phyloP scores from a whole-genome alignment of 2,329 filamentous ascomycete genomes.

The Torrubiella hemipterigena region DNA sequence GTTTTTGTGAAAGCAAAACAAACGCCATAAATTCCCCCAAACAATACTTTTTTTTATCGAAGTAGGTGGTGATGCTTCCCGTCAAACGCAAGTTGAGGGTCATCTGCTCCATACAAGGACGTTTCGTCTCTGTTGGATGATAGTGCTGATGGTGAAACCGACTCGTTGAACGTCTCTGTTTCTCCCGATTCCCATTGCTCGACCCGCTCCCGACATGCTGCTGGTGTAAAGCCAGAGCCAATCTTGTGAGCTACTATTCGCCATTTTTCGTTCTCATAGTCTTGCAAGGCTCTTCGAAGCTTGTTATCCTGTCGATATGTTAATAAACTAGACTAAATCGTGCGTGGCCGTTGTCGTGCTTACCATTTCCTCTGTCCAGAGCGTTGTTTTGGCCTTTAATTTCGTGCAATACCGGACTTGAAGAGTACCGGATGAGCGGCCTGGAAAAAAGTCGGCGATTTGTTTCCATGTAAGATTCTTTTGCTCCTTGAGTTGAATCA shows the following conservation, averaged over 20 bases:
- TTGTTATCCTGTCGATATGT: slow-evolving; percentile 53
- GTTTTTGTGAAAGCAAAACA: too few relatives aligned
- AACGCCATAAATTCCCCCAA: too few relatives aligned
- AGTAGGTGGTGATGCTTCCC: not conserved
- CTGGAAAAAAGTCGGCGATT: slow-evolving; percentile 92
- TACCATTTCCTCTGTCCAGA: slow-evolving; percentile 92
- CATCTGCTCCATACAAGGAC: not conserved
- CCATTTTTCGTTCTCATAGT: slow-evolving; percentile 90
- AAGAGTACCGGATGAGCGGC: slow-evolving; percentile 76
- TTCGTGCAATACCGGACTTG: slow-evolving; percentile 95
- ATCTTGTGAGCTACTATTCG: slow-evolving; percentile 84
- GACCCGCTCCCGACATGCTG: slow-evolving; percentile 74
- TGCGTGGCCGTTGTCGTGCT: too few relatives aligned
- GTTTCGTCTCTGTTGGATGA: slow-evolving; percentile 14
- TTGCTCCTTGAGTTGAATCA: slow-evolving; percentile 87
- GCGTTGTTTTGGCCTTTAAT: slow-evolving; percentile 82
- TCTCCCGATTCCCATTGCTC: slow-evolving; percentile 42
- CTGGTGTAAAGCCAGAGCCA: slow-evolving; percentile 77
- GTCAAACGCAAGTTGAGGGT: not conserved
- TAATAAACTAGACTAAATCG: slow-evolving; percentile 2
- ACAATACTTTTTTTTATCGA: too few relatives aligned
- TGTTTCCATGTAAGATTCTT: slow-evolving; percentile 96
- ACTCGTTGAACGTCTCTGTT: slow-evolving; percentile 38
- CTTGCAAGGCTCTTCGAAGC: slow-evolving; percentile 62
- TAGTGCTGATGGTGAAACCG: slow-evolving; percentile 37